phyloP scores from a whole-genome alignment of 768 basidiomycete genomes.

The Collybiopsis luxurians region DNA sequence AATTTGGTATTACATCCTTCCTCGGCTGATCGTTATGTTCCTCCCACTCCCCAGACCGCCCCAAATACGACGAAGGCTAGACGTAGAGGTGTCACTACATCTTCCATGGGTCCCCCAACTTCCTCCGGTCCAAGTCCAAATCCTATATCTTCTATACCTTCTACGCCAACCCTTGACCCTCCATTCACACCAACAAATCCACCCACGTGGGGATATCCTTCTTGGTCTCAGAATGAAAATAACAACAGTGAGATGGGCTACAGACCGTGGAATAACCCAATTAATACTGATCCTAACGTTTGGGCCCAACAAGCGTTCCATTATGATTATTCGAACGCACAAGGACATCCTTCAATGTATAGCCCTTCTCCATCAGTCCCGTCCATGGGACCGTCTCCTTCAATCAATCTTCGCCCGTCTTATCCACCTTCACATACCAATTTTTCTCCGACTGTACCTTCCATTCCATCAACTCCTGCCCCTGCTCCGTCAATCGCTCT shows the following conservation, averaged over 20 bases:
- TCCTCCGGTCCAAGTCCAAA: conserved; percentile 39
- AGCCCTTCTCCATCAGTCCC: neutral
- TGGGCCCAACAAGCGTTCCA: conserved; percentile 2
- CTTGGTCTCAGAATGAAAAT: conserved; percentile 15
- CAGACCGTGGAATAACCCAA: conserved; percentile 4
- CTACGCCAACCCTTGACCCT: conserved; percentile 38
- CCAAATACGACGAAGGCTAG: conserved; percentile 18
- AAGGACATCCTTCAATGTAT: conserved; percentile 1
- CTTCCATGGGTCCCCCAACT: conserved; percentile 5
- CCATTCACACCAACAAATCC: conserved; percentile 40
- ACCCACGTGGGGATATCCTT: conserved; percentile 56
- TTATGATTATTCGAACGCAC: neutral
- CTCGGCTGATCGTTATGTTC: conserved; percentile 71
- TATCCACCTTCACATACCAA: neutral
- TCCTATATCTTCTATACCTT: conserved; percentile 43
- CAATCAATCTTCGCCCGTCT: neutral
- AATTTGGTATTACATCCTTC: conserved; percentile 90
- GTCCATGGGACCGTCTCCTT: neutral
- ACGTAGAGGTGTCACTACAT: conserved; percentile 18
- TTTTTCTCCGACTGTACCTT: neutral
- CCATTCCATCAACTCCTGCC: conserved; percentile 21
- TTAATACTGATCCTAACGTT: neutral
- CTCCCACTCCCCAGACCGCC: conserved; percentile 22
- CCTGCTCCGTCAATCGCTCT: conserved; percentile 27
- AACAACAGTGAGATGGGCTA: conserved; percentile 1